A percentile compares a stretch with the other conserved stretches of the same genome.
Conservation (phyloP, 305 asterid genomes). For the Fraxinus velutina region DNA sequence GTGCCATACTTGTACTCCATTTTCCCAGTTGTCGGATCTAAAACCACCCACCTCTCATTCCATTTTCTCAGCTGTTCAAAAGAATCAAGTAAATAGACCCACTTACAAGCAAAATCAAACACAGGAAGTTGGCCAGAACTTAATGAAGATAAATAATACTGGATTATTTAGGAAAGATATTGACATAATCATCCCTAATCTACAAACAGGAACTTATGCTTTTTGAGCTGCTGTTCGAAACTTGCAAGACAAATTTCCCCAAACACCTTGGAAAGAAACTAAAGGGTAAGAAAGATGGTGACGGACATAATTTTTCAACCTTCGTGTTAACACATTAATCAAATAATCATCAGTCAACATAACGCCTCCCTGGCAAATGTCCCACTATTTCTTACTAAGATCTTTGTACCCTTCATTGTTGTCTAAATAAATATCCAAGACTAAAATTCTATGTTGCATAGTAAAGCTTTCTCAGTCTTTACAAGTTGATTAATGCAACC, state of each 20-base stretch:
- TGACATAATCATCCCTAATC: neutral
- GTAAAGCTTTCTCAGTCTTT: neutral
- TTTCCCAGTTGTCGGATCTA: constrained; percentile 97
- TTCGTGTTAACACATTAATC: neutral
- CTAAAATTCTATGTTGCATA: neutral
- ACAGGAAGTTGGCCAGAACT: constrained; percentile 16
- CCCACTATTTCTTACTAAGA: neutral
- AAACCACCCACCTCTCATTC: constrained; percentile 98
- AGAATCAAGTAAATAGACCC: constrained; percentile 9
- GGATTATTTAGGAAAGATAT: neutral
- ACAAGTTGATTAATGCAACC: neutral
- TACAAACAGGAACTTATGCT: neutral
- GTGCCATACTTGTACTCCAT: constrained; percentile 93
- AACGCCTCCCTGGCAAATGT: neutral
- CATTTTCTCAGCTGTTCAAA: constrained; percentile 79
- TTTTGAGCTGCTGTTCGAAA: neutral
- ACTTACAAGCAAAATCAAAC: constrained; percentile 14
- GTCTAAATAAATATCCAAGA: neutral
- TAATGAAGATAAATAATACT: constrained; percentile 3
- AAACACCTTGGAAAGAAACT: neutral
- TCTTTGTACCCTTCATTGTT: neutral
- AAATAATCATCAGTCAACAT: neutral
- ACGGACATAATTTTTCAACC: neutral
- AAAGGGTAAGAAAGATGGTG: neutral
- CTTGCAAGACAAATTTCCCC: neutral